Evolutionary conservation across 441 rosid species (phyloP).

Genomic region (Breynia disticha): DNA sequence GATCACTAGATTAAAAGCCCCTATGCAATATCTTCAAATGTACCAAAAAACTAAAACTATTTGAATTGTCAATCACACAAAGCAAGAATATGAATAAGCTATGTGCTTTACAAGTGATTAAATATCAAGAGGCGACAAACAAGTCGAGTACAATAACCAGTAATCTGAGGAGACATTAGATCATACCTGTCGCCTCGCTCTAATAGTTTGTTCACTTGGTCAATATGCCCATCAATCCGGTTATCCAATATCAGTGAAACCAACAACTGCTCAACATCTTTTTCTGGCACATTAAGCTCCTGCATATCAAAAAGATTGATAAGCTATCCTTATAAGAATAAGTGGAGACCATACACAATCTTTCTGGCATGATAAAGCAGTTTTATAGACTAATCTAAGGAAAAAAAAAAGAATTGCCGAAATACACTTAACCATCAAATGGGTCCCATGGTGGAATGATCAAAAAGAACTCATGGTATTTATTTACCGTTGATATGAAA

Average conservation of each 20-base stretch:
- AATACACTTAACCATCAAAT: too few species aligned
- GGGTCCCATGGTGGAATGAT: too few species aligned
- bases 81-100: too few species aligned
- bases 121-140: neutral
- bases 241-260: conserved; percentile 88
- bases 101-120: too few species aligned
- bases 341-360: too few species aligned
- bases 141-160: neutral
- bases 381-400: too few species aligned
- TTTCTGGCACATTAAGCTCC: conserved; percentile 96
- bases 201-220: conserved; percentile 84
- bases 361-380: too few species aligned
- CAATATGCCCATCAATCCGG: conserved; percentile 92
- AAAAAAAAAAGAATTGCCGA: too few species aligned
- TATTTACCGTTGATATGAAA: conserved; percentile 74
- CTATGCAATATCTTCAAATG: neutral
- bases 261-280: conserved; percentile 84
- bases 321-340: neutral
- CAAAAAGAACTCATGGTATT: conserved; percentile 1
- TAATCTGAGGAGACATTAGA: neutral
- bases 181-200: conserved; percentile 87
- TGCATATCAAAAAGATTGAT: conserved; percentile 16
- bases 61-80: too few species aligned
- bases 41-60: neutral
- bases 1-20: too few species aligned